Conservation (phyloP, 2,329 filamentous ascomycete species). For the Calonectria leucothoes region DNA sequence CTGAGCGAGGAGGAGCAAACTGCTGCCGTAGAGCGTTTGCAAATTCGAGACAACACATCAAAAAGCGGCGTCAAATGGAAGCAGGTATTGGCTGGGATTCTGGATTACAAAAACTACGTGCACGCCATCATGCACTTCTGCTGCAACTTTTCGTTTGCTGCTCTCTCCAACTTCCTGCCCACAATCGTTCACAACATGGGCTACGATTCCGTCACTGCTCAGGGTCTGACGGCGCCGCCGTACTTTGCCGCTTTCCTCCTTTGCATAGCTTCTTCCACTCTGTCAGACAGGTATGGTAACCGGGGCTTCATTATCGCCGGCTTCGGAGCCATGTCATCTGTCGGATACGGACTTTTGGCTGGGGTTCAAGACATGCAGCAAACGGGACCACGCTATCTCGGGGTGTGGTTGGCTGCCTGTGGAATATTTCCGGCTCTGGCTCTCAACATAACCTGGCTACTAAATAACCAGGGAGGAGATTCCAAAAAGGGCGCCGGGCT, state of each 20-base stretch:
- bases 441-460: conserved; percentile 28
- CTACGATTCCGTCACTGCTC: conserved; percentile 22
- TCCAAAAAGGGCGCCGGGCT: conserved; percentile 28
- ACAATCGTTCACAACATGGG: conserved; percentile 26
- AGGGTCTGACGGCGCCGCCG: conserved; percentile 23
- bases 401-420: conserved; percentile 19
- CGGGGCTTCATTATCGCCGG: conserved; percentile 20
- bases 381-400: conserved; percentile 12
- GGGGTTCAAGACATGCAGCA: conserved; percentile 15
- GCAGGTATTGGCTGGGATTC: conserved; percentile 20
- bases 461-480: conserved; percentile 29
- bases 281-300: conserved; percentile 21
- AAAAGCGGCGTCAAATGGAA: conserved; percentile 22
- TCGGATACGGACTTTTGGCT: conserved; percentile 4
- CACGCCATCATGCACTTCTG: conserved; percentile 27
- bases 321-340: conserved; percentile 3
- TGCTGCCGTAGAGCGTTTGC: conserved; percentile 20
- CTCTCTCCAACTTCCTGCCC: conserved; percentile 27
- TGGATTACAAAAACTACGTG: conserved; percentile 25
- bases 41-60: conserved; percentile 19
- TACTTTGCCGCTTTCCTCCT: conserved; percentile 23
- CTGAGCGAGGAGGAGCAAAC: conserved; percentile 17
- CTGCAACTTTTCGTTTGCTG: conserved; percentile 29
- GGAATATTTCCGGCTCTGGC: conserved; percentile 25
- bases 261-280: conserved; percentile 17